phyloP scores from a whole-genome alignment of 768 basidiomycete genomes.

The Scleroderma bovista region DNA sequence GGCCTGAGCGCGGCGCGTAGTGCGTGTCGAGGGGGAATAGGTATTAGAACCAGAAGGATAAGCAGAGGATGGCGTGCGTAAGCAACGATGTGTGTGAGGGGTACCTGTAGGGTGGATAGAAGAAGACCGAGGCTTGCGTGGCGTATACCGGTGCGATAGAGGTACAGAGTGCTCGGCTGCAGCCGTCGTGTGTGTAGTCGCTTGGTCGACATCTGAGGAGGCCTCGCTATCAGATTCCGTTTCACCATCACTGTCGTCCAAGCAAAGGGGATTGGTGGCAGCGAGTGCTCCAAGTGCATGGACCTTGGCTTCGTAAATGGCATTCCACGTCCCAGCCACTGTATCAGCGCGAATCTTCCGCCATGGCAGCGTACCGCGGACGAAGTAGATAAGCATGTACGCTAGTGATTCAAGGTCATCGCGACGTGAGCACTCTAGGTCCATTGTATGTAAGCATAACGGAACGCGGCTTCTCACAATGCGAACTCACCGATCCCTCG shows the following conservation, averaged over 20 bases:
- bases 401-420: constrained; percentile 78
- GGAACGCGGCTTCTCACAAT: neutral
- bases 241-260: constrained; percentile 3
- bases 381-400: constrained; percentile 80
- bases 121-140: neutral
- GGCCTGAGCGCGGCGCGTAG: neutral
- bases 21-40: neutral
- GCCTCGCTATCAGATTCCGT: neutral
- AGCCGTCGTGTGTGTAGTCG: neutral
- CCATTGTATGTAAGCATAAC: neutral
- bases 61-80: neutral
- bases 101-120: neutral
- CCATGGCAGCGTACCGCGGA: constrained; percentile 76
- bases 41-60: neutral
- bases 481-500: constrained; percentile 58
- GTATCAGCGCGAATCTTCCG: constrained; percentile 64
- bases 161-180: neutral
- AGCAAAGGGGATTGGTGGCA: constrained; percentile 4
- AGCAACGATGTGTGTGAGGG: neutral
- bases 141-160: neutral
- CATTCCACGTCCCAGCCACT: constrained; percentile 67
- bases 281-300: constrained; percentile 39
- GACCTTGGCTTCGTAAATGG: constrained; percentile 70
- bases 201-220: neutral
- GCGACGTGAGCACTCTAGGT: constrained; percentile 61